Percentiles rank a stretch among this genome's conserved stretches.
Conservation (phyloP, 495 filamentous ascomycete species). For the Aspergillus leporis region DNA sequence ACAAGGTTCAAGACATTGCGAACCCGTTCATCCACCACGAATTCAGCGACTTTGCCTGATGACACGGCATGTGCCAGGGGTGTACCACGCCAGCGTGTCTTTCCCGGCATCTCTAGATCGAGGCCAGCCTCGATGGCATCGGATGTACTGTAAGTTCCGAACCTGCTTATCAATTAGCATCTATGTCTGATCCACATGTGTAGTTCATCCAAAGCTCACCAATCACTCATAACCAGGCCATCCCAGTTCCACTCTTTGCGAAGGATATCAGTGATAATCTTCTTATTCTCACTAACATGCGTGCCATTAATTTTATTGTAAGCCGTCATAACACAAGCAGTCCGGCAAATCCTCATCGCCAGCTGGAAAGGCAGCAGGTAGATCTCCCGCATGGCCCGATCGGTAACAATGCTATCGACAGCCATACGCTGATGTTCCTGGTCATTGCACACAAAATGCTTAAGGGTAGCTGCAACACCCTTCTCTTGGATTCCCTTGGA, state of each 20-base stretch:
- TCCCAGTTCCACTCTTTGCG: slow-evolving; percentile 72
- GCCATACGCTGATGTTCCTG: slow-evolving; percentile 72
- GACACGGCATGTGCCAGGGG: slow-evolving; percentile 58
- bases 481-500: slow-evolving; percentile 70
- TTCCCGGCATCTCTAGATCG: slow-evolving; percentile 76
- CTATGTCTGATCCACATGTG: not conserved
- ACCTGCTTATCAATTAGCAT: slow-evolving; percentile 23
- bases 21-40: slow-evolving; percentile 61
- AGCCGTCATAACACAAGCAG: slow-evolving; percentile 71
- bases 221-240: slow-evolving; percentile 71
- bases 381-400: slow-evolving; percentile 74
- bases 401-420: slow-evolving; percentile 64
- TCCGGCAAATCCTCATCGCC: slow-evolving; percentile 62
- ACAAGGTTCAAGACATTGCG: slow-evolving; percentile 63
- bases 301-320: slow-evolving; percentile 76
- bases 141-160: slow-evolving; percentile 67
- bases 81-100: slow-evolving; percentile 63
- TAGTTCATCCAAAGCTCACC: slow-evolving; percentile 46
- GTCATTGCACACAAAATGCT: slow-evolving; percentile 84
- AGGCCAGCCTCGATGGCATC: slow-evolving; percentile 69
- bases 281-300: slow-evolving; percentile 67
- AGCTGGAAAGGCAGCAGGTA: slow-evolving; percentile 75
- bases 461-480: slow-evolving; percentile 70
- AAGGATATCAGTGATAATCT: slow-evolving; percentile 62
- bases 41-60: slow-evolving; percentile 58